Percentiles rank a stretch among this genome's conserved stretches.
phyloP scores from a whole-genome alignment of 345 rosid genomes.

The Murraya paniculata region DNA sequence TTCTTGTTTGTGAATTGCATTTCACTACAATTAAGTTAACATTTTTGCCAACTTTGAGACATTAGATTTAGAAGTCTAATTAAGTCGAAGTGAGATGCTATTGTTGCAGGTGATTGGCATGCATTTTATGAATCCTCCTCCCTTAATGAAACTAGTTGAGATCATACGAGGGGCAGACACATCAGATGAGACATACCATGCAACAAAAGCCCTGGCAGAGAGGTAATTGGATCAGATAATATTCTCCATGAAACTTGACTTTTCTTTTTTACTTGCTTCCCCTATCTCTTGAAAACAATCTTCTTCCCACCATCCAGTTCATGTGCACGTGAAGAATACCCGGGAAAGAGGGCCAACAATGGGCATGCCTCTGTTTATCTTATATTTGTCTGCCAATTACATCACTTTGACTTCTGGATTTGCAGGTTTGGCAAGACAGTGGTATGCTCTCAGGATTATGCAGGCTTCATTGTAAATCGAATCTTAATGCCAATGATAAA shows the following conservation, averaged over 20 bases:
- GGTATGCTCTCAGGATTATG: slow-evolving; percentile 70
- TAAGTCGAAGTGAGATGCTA: background rate
- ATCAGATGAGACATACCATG: slow-evolving; percentile 63
- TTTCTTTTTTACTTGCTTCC: background rate
- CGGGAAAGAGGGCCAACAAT: background rate
- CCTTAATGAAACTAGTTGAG: slow-evolving; percentile 91
- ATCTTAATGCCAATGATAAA: slow-evolving; percentile 98
- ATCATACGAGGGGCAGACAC: slow-evolving; percentile 84
- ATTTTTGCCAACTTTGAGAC: background rate
- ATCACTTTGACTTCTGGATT: background rate
- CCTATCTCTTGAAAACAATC: background rate
- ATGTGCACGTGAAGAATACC: background rate
- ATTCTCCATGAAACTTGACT: background rate
- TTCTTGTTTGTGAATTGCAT: background rate
- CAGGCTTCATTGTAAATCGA: slow-evolving; percentile 86
- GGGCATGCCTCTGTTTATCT: background rate
- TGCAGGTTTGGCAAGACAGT: slow-evolving; percentile 76
- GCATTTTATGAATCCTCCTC: slow-evolving; percentile 99
- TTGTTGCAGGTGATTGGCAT: slow-evolving; percentile 71
- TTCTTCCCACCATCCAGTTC: too few species aligned
- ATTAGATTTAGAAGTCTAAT: slow-evolving; percentile 4
- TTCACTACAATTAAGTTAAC: background rate
- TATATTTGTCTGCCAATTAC: background rate
- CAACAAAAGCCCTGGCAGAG: slow-evolving; percentile 69
- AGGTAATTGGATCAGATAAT: slow-evolving; percentile 38